Percentiles rank a stretch among this genome's conserved stretches.
Conservation (phyloP, 2,329 filamentous ascomycete species). For the Botryotinia narcissicola region DNA sequence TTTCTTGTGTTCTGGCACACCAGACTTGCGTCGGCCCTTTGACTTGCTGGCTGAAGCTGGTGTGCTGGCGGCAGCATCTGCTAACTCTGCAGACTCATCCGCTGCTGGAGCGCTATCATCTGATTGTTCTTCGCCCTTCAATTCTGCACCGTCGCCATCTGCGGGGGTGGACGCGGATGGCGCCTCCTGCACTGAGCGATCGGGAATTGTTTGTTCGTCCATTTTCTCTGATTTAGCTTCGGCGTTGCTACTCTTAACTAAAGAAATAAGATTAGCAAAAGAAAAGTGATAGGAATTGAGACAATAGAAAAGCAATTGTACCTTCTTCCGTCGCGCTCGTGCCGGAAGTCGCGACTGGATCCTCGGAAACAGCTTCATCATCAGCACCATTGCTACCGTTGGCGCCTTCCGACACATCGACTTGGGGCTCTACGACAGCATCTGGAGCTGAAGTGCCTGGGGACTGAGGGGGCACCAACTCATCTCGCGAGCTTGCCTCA, state of each 20-base stretch:
- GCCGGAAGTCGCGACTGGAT: constrained; percentile 32
- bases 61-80: constrained; percentile 40
- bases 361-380: constrained; percentile 25
- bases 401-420: constrained; percentile 24
- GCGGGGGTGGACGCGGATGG: constrained; percentile 27
- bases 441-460: constrained; percentile 24
- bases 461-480: constrained; percentile 22
- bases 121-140: constrained; percentile 39
- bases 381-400: constrained; percentile 26
- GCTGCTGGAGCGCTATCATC: constrained; percentile 33
- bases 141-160: constrained; percentile 35
- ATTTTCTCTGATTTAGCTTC: constrained; percentile 22
- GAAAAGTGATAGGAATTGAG: constrained; percentile 19
- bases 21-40: constrained; percentile 71
- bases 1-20: constrained; percentile 67
- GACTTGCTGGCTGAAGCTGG: constrained; percentile 45
- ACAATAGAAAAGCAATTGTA: constrained; percentile 26
- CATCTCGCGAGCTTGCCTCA: constrained; percentile 30
- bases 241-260: constrained; percentile 25
- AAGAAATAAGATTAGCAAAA: constrained; percentile 30
- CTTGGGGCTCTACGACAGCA: constrained; percentile 23
- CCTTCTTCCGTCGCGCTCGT: constrained; percentile 26
- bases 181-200: constrained; percentile 21
- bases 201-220: constrained; percentile 29
- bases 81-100: constrained; percentile 33